Evolutionary conservation across 2,329 filamentous ascomycete species (phyloP).

Genomic region (Chaetomium olivaceum): DNA sequence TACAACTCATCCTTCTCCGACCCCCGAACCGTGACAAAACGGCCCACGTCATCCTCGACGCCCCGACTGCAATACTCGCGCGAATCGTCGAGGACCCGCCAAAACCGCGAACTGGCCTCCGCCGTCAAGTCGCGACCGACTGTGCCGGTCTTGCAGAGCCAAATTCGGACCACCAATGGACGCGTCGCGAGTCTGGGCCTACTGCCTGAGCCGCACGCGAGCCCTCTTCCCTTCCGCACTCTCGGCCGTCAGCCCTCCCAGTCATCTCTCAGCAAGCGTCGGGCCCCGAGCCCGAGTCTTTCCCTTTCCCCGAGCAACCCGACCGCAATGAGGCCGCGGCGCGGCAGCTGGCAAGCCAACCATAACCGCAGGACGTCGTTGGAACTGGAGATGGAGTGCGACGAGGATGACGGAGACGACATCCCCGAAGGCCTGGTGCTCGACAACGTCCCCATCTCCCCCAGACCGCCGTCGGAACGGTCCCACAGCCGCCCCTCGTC

Average conservation of each 20-base stretch:
- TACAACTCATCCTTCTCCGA: constrained; percentile 53
- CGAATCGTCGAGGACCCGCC: constrained; percentile 37
- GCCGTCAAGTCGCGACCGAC: constrained; percentile 43
- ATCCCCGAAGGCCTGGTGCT: constrained; percentile 77
- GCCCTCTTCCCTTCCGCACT: constrained; percentile 38
- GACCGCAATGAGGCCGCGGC: constrained; percentile 45
- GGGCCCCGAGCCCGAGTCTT: constrained; percentile 55
- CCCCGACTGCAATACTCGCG: constrained; percentile 37
- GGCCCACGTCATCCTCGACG: constrained; percentile 29
- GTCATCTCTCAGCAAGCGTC: constrained; percentile 46
- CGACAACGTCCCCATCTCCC: constrained; percentile 81
- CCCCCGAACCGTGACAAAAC: constrained; percentile 40
- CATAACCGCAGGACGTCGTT: constrained; percentile 65
- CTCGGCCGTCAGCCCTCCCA: constrained; percentile 44
- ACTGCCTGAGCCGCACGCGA: constrained; percentile 36
- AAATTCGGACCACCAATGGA: constrained; percentile 50
- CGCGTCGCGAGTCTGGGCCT: constrained; percentile 50
- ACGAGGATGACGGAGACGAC: constrained; percentile 74
- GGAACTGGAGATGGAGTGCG: constrained; percentile 74
- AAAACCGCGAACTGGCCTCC: constrained; percentile 39
- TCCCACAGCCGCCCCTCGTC: constrained; percentile 56
- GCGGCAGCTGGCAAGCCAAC: constrained; percentile 72
- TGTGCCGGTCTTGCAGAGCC: constrained; percentile 49
- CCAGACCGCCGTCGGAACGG: constrained; percentile 61
- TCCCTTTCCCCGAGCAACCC: constrained; percentile 49